Percentiles rank a stretch among this genome's conserved stretches.
These are phyloP conservation scores for Oryza meridionalis DNA, from an alignment of 176 grass and related monocot genomes.

Conservation along the genomic window DNA sequence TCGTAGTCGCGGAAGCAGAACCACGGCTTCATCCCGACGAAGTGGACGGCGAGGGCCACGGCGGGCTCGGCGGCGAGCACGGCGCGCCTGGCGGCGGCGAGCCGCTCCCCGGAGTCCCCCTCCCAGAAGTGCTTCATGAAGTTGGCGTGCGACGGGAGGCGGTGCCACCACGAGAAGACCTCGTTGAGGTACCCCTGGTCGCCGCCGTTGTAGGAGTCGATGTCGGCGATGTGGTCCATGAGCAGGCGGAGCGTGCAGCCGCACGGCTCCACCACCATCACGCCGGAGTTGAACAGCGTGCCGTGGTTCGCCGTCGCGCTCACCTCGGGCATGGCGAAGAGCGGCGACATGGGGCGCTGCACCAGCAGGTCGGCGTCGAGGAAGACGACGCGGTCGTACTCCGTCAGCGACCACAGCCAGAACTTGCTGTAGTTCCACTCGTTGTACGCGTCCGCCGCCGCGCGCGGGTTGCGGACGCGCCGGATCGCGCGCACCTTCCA, in stretches of 20 bases:
- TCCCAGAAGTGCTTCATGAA: slow-evolving; percentile 73
- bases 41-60: slow-evolving; percentile 55
- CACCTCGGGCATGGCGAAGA: slow-evolving; percentile 51
- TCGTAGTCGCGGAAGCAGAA: slow-evolving; percentile 72
- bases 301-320: slow-evolving; percentile 58
- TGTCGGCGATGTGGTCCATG: slow-evolving; percentile 48
- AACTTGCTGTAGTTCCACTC: slow-evolving; percentile 73
- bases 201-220: slow-evolving; percentile 62
- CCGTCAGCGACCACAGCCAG: slow-evolving; percentile 58
- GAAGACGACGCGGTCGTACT: slow-evolving; percentile 54
- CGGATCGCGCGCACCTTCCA: slow-evolving; percentile 49
- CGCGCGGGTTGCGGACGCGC: slow-evolving; percentile 47
- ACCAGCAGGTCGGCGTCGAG: slow-evolving; percentile 65
- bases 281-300: slow-evolving; percentile 54
- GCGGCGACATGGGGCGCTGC: slow-evolving; percentile 32
- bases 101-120: slow-evolving; percentile 42
- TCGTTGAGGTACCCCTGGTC: slow-evolving; percentile 72
- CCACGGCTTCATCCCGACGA: slow-evolving; percentile 64
- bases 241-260: slow-evolving; percentile 55
- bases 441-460: slow-evolving; percentile 45
- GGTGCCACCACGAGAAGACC: slow-evolving; percentile 70
- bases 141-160: slow-evolving; percentile 53
- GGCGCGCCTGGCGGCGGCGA: slow-evolving; percentile 3
- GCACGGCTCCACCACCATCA: slow-evolving; percentile 69
- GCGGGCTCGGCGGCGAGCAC: slow-evolving; percentile 57